These are phyloP conservation scores for Rosa multiflora DNA, from an alignment of 306 rosid species.

Conservation along the genomic window DNA sequence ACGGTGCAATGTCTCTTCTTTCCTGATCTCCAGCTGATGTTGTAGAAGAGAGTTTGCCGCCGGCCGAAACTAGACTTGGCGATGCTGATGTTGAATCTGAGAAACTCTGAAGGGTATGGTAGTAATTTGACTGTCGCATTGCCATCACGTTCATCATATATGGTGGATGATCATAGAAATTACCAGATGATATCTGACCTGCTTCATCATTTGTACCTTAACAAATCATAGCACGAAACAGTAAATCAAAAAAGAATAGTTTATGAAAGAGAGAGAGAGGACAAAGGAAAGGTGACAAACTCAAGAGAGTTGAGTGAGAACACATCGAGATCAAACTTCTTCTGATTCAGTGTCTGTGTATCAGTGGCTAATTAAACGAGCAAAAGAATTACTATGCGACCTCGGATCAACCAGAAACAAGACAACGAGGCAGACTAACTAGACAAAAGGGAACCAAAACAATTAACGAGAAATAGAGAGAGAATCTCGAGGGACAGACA, in stretches of 20 bases:
- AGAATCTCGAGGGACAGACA: constrained; percentile 17
- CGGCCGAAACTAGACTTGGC: constrained; percentile 31
- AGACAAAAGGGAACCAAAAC: constrained; percentile 2
- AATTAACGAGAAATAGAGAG: neutral
- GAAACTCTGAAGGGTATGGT: constrained; percentile 27
- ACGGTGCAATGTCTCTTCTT: constrained; percentile 51
- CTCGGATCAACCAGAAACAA: constrained; percentile 3
- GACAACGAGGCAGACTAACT: neutral
- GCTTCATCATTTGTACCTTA: constrained; percentile 41
- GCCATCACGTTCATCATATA: constrained; percentile 38
- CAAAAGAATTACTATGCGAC: neutral
- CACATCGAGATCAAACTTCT: neutral
- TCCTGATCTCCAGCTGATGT: constrained; percentile 36
- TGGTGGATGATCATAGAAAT: constrained; percentile 21
- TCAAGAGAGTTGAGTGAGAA: neutral
- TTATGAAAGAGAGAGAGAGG: neutral
- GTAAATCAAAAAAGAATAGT: neutral
- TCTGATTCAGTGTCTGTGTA: neutral
- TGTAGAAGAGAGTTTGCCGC: constrained; percentile 35
- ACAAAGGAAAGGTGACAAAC: neutral
- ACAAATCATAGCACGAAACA: constrained; percentile 5
- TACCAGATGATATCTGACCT: constrained; percentile 11
- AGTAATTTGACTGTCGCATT: constrained; percentile 38
- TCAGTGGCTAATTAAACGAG: neutral
- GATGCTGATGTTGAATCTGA: constrained; percentile 36